phyloP scores from a whole-genome alignment of 1,284 basidiomycete species.

The Moesziomyces parantarcticus region DNA sequence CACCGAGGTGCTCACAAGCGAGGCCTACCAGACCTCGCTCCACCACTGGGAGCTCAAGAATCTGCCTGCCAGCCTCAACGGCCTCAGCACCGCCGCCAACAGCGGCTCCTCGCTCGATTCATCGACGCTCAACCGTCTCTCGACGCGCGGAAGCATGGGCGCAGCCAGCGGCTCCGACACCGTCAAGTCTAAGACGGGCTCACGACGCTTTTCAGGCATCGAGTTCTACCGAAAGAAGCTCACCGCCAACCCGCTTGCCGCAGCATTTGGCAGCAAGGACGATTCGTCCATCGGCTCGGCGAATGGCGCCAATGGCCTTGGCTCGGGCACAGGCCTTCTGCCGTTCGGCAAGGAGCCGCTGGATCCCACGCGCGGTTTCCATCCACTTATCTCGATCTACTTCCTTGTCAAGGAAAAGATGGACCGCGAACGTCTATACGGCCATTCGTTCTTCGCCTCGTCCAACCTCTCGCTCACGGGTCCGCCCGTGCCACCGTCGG shows the following conservation, averaged over 20 bases:
- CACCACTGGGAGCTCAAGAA: constrained; percentile 77
- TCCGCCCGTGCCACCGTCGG: constrained; percentile 30
- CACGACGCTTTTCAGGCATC: constrained; percentile 84
- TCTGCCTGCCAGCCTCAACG: constrained; percentile 34
- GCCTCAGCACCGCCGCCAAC: constrained; percentile 61
- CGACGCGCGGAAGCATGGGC: constrained; percentile 30
- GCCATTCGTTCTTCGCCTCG: constrained; percentile 90
- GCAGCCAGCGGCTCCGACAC: constrained; percentile 24
- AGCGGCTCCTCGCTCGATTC: constrained; percentile 53
- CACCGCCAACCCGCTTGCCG: constrained; percentile 45
- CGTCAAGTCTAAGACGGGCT: constrained; percentile 52
- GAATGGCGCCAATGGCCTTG: constrained; percentile 43
- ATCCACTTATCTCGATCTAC: constrained; percentile 95
- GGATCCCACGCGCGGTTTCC: constrained; percentile 92
- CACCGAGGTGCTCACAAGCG: constrained; percentile 79
- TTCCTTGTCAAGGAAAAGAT: constrained; percentile 94
- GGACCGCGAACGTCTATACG: constrained; percentile 91
- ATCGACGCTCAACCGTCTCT: constrained; percentile 28
- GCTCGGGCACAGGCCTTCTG: constrained; percentile 42
- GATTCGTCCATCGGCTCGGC: constrained; percentile 25
- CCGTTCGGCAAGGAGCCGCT: constrained; percentile 68
- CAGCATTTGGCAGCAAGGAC: constrained; percentile 48
- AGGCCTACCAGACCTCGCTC: constrained; percentile 80
- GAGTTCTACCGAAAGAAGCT: constrained; percentile 94
- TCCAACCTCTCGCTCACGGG: constrained; percentile 76